Conservation (phyloP, 176 grass and related monocot species). For the Luzula sylvatica region DNA sequence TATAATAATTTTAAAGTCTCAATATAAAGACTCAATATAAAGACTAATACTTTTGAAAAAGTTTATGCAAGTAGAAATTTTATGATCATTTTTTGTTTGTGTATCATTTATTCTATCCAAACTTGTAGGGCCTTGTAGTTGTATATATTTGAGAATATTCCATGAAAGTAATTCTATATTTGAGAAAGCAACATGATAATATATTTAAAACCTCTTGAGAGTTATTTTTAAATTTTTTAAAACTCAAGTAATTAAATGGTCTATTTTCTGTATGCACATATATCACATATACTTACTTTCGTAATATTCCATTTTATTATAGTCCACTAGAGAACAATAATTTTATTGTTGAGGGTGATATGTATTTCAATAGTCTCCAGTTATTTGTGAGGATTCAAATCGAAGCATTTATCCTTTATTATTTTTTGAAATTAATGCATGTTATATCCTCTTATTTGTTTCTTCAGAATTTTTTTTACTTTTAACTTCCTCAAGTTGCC, state of each 20-base stretch:
- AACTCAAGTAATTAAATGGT: background rate
- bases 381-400: constrained; percentile 5
- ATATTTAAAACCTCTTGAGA: background rate
- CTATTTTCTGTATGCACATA: background rate
- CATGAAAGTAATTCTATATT: background rate
- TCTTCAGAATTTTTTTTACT: no score
- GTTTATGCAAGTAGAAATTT: no score
- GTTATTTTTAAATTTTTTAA: constrained; percentile 4
- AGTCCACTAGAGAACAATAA: constrained; percentile 15
- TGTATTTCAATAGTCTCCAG: constrained; percentile 8
- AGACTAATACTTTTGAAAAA: no score
- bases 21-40: no score
- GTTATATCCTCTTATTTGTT: no score
- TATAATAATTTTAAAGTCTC: no score
- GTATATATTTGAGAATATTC: background rate
- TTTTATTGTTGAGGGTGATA: constrained; percentile 6
- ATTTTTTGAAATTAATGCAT: no score
- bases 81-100: no score
- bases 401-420: background rate
- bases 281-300: background rate
- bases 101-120: no score
- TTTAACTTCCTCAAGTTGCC: no score
- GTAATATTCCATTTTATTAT: constrained; percentile 5
- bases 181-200: background rate
- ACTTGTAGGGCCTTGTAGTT: background rate